phyloP scores from a whole-genome alignment of 768 basidiomycete species.

The Pleurotus djamor region DNA sequence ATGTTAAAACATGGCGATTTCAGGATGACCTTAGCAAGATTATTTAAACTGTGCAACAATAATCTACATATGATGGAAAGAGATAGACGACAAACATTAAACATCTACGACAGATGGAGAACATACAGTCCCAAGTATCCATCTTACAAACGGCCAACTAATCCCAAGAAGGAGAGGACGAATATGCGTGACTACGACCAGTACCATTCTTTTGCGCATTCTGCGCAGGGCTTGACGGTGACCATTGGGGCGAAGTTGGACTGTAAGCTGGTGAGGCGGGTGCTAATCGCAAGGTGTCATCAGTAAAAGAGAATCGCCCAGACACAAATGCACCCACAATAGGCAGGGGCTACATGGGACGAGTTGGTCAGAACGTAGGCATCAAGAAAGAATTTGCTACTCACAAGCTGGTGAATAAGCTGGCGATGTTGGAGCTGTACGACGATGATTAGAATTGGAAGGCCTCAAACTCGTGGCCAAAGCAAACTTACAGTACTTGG shows the following conservation, averaged over 20 bases:
- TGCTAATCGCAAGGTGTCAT: conserved; percentile 35
- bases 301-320: conserved; percentile 6
- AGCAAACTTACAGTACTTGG: conserved; percentile 77
- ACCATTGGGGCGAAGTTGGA: conserved; percentile 83
- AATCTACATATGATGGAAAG: background rate
- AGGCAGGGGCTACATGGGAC: conserved; percentile 60
- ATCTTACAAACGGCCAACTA: conserved; percentile 18
- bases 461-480: background rate
- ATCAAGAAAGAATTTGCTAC: conserved; percentile 25
- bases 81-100: background rate
- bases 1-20: no score
- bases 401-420: conserved; percentile 87
- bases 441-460: conserved; percentile 8
- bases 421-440: conserved; percentile 78
- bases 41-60: background rate
- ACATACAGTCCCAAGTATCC: conserved; percentile 1
- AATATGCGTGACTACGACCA: conserved; percentile 40
- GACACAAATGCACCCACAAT: conserved; percentile 52
- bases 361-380: conserved; percentile 5
- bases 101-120: background rate
- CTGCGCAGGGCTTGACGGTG: conserved; percentile 71
- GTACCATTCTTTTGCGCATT: conserved; percentile 38
- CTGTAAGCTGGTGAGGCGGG: conserved; percentile 87
- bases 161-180: conserved; percentile 52
- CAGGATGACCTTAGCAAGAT: no score